phyloP scores from a whole-genome alignment of 768 basidiomycete species.

The Leccinum uliginosum region DNA sequence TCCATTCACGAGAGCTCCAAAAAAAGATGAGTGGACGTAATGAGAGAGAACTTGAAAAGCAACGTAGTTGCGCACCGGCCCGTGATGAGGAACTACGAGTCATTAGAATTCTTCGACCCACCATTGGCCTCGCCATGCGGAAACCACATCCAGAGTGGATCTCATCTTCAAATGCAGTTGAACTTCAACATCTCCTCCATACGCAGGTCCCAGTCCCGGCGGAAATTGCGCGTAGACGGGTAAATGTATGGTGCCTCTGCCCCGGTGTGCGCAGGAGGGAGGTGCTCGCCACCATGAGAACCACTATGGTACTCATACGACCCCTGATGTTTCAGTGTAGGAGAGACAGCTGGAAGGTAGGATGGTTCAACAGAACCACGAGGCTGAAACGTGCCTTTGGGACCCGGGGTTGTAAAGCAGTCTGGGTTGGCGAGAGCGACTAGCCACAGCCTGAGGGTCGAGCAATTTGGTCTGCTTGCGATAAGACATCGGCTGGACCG shows the following conservation, averaged over 20 bases:
- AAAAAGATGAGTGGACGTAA: too few relatives aligned
- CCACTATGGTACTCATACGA: slow-evolving; percentile 19
- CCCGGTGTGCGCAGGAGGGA: slow-evolving; percentile 1
- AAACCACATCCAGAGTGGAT: too few relatives aligned
- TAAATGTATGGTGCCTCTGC: slow-evolving; percentile 16
- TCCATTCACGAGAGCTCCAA: too few relatives aligned
- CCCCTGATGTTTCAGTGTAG: slow-evolving; percentile 13
- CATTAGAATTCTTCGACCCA: too few relatives aligned
- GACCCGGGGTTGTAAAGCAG: slow-evolving; percentile 6
- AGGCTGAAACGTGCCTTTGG: slow-evolving; percentile 15
- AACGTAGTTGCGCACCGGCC: too few relatives aligned
- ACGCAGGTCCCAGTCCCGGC: slow-evolving; percentile 9
- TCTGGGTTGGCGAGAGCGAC: slow-evolving; percentile 13
- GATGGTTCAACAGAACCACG: slow-evolving; percentile 6
- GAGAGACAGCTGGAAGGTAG: not conserved
- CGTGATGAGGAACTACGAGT: too few relatives aligned
- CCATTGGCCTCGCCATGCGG: too few relatives aligned
- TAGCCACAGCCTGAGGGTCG: slow-evolving; percentile 14
- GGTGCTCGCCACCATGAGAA: not conserved
- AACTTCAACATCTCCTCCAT: slow-evolving; percentile 21
- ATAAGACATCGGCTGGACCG: slow-evolving; percentile 15
- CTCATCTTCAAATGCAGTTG: too few relatives aligned
- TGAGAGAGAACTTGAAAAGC: too few relatives aligned
- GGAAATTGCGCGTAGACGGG: slow-evolving; percentile 13
- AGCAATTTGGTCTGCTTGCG: slow-evolving; percentile 4